These are phyloP conservation scores for Clarireedia sp. DNA, from an alignment of 2,329 filamentous ascomycete species.

Conservation along the genomic window DNA sequence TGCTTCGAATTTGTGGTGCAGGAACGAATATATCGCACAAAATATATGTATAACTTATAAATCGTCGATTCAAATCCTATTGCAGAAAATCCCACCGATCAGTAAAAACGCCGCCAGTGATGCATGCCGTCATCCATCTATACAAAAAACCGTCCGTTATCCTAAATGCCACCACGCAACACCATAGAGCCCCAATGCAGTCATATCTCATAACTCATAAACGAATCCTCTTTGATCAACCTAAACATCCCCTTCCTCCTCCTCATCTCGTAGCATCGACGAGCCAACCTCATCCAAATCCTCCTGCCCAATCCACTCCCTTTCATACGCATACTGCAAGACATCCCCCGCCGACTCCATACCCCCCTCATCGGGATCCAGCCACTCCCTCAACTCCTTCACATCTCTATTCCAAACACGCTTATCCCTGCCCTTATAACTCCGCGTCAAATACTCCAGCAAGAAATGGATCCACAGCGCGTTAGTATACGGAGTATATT, in stretches of 20 bases:
- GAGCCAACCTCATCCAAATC: conserved; percentile 9
- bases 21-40: no score
- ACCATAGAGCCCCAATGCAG: background rate
- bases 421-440: background rate
- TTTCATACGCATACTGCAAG: conserved; percentile 15
- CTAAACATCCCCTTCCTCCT: background rate
- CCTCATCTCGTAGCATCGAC: background rate
- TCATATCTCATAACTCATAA: background rate
- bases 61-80: background rate
- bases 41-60: no score
- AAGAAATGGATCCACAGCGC: conserved; percentile 53
- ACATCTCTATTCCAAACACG: background rate
- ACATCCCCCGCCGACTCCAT: conserved; percentile 18
- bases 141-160: background rate
- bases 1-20: background rate
- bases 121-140: background rate
- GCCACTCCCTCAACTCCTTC: conserved; percentile 39
- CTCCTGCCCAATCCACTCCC: conserved; percentile 19
- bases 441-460: background rate
- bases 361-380: conserved; percentile 34
- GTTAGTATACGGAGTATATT: conserved; percentile 53
- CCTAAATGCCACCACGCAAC: no score
- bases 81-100: background rate
- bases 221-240: background rate
- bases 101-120: background rate